phyloP scores from a whole-genome alignment of 176 grass and related monocot genomes.

The Typha latifolia region DNA sequence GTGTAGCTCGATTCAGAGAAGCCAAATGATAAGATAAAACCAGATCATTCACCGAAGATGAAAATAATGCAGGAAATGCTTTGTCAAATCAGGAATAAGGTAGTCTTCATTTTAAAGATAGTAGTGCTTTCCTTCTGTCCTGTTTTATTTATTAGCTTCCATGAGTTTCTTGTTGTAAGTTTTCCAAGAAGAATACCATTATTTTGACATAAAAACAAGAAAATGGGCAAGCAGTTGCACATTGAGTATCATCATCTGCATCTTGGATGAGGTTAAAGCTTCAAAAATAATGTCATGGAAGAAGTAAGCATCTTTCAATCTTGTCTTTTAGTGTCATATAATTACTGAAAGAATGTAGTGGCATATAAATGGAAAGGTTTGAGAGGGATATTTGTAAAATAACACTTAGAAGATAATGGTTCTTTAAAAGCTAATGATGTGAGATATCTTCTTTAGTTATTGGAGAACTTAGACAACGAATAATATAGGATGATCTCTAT shows the following conservation, averaged over 20 bases:
- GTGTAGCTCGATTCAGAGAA: conserved; percentile 38
- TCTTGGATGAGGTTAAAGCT: background rate
- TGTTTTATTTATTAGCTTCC: conserved; percentile 14
- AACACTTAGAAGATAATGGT: too few relatives aligned
- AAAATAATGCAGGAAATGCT: conserved; percentile 46
- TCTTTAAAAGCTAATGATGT: too few relatives aligned
- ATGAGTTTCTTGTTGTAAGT: background rate
- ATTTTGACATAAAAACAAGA: background rate
- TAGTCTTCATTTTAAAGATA: conserved; percentile 21
- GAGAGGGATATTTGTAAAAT: too few relatives aligned
- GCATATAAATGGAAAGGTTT: too few relatives aligned
- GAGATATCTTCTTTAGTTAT: background rate
- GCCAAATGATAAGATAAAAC: conserved; percentile 19
- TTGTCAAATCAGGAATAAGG: conserved; percentile 87
- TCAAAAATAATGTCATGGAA: background rate
- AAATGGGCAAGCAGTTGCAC: background rate
- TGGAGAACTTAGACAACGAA: background rate
- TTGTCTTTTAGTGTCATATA: background rate
- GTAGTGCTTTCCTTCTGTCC: conserved; percentile 9
- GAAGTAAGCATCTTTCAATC: background rate
- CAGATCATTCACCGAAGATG: conserved; percentile 30
- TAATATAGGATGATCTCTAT: too few relatives aligned
- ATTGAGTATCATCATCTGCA: background rate
- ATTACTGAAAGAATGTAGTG: too few relatives aligned
- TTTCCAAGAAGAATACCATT: conserved; percentile 1